Conservation (phyloP, 1,284 basidiomycete genomes). For the Ganoderma sinense region DNA sequence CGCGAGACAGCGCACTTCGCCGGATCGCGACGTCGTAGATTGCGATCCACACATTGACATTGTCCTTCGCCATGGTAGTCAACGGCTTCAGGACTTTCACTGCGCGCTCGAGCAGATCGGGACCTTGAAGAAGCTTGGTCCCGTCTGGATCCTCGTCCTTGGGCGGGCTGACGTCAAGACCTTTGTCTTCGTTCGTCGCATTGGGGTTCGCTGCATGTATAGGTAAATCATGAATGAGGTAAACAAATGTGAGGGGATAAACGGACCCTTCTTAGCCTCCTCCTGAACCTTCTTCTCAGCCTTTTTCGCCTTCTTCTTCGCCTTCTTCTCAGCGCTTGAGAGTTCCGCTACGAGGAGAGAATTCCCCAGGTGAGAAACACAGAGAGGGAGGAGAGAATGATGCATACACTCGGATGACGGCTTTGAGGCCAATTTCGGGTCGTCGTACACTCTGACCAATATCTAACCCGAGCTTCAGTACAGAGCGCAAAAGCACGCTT, state of each 20-base stretch:
- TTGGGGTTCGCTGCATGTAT: slow-evolving; percentile 25
- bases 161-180: slow-evolving; percentile 63
- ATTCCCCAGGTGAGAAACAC: not conserved
- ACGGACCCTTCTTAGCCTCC: slow-evolving; percentile 67
- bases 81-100: slow-evolving; percentile 79
- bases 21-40: slow-evolving; percentile 86
- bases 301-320: slow-evolving; percentile 91
- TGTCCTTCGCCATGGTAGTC: slow-evolving; percentile 55
- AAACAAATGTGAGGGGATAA: not conserved
- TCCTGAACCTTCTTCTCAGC: slow-evolving; percentile 75
- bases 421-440: slow-evolving; percentile 65
- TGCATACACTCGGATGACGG: slow-evolving; percentile 47
- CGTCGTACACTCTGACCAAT: slow-evolving; percentile 78
- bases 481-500: not conserved
- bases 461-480: slow-evolving; percentile 54
- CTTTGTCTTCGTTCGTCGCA: slow-evolving; percentile 74
- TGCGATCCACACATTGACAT: slow-evolving; percentile 78
- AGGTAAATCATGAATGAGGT: not conserved
- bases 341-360: slow-evolving; percentile 43
- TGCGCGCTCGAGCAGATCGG: slow-evolving; percentile 82
- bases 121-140: slow-evolving; percentile 66
- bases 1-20: slow-evolving; percentile 61
- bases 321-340: slow-evolving; percentile 84
- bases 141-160: slow-evolving; percentile 91
- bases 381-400: not conserved